A percentile compares a stretch with the other conserved stretches of the same genome.
Evolutionary conservation across 129 eudicot species (phyloP).

Genomic region (Flaveria bidentis): DNA sequence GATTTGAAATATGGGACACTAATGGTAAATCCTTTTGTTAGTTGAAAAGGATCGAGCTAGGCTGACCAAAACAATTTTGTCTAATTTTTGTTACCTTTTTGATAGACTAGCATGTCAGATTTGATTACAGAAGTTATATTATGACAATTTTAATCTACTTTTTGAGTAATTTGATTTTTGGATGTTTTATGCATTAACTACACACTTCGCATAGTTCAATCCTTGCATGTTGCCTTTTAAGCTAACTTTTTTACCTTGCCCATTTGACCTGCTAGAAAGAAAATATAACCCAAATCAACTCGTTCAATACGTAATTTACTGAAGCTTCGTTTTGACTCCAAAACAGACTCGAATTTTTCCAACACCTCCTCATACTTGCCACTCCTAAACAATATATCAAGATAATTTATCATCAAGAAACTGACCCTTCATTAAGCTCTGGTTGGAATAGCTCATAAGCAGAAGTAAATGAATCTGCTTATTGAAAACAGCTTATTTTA

Average conservation of each 20-base stretch:
- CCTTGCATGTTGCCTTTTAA: not conserved
- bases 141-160: not conserved
- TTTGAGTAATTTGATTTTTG: not conserved
- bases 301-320: conserved; percentile 26
- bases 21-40: not conserved
- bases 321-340: conserved; percentile 59
- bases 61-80: not conserved
- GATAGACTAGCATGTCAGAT: not conserved
- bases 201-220: not conserved
- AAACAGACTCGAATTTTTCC: conserved; percentile 11
- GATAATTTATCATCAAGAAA: not conserved
- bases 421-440: not conserved
- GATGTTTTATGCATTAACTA: not conserved
- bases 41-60: not conserved
- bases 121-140: not conserved
- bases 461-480: too few species aligned
- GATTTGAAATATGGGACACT: not conserved
- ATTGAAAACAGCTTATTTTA: not conserved
- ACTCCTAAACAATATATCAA: too few species aligned
- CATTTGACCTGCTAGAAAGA: not conserved
- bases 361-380: conserved; percentile 9
- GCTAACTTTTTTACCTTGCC: not conserved
- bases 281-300: too few species aligned
- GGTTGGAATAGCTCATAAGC: not conserved
- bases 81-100: not conserved